Evolutionary conservation across 129 eudicot genomes (phyloP), one percentile per base, ranked within the genome.

Genomic region (Saposhnikovia divaricata): DNA sequence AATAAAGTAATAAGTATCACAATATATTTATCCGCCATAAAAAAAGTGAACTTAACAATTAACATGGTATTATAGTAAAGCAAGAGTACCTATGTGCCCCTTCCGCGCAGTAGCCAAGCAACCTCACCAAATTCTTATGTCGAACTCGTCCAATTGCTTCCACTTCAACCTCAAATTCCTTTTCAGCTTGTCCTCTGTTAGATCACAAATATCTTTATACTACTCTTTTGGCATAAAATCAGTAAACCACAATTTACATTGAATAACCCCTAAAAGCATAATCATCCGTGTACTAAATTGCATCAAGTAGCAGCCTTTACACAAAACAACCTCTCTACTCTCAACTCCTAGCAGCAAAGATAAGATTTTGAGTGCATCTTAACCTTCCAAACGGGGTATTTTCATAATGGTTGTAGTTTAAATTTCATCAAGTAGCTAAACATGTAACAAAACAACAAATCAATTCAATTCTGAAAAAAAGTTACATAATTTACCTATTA

Each of bases 91-190:
- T 86, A 39, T 88, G 88, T 65, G 94, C 91, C 39, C 94, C 94
- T 88, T 90, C 94, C 4, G 91, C 91, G 72, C 94, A 90, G 75
- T 88, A 90, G 51, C 94, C 94, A 69, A 90, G 74, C 74, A 90
- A 84, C 78, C 89, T 90, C 80, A 86, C 84, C 28, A 90, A 53
- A 80, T 86, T 86, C 75, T 88, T 90, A 83, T 90, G 94, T 81
- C 91, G 78, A 65, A 86, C 90, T 66, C 94, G 79, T 72, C 94
- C 94, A 84, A 90, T 90, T 61, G 91, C 91, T 86, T 87, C 94
- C 72, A 90, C 91, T 80, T 90, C 94, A 37, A 87, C 94, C 80
- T 90, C 87, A 72, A 90, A 90, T 69, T 90, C 94, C 84, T 86
- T 88, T 76, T 90, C 94, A 82, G 94, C 94, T 84, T 90, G 94